A percentile compares a stretch with the other conserved stretches of the same genome.
Evolutionary conservation across 768 basidiomycete genomes (phyloP).

Genomic region (Lepiota venenata): DNA sequence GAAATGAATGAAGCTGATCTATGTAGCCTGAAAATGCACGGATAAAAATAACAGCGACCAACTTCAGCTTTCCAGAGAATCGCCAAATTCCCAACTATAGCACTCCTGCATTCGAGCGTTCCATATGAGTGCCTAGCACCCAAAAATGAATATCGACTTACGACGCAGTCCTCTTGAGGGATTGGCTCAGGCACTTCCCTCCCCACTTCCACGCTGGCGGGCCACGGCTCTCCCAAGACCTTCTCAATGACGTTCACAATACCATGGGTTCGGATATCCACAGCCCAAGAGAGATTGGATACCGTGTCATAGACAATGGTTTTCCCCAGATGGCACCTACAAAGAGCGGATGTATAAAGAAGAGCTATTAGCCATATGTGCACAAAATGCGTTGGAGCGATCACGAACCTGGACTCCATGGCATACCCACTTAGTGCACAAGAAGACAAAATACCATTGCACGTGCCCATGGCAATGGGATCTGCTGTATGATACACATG

Average conservation of each 20-base stretch:
- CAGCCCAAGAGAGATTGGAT: slow-evolving; percentile 78
- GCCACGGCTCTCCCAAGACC: slow-evolving; percentile 71
- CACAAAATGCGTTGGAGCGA: not conserved
- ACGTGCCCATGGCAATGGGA: slow-evolving; percentile 89
- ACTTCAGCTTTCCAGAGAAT: slow-evolving; percentile 20
- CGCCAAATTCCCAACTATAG: slow-evolving; percentile 68
- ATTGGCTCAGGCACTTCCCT: slow-evolving; percentile 58
- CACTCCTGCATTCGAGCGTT: slow-evolving; percentile 46
- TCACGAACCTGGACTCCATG: slow-evolving; percentile 65
- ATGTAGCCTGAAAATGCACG: too few species aligned
- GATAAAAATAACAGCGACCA: too few species aligned
- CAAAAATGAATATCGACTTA: slow-evolving; percentile 29
- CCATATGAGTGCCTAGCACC: not conserved
- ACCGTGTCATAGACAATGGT: slow-evolving; percentile 93
- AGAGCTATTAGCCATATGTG: not conserved
- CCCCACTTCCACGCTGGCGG: slow-evolving; percentile 53
- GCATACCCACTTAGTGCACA: slow-evolving; percentile 91
- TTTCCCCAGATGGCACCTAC: slow-evolving; percentile 81
- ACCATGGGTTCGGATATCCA: slow-evolving; percentile 76
- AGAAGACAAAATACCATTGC: slow-evolving; percentile 75
- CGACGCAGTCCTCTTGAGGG: slow-evolving; percentile 67
- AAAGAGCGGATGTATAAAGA: slow-evolving; percentile 1
- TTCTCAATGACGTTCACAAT: slow-evolving; percentile 79
- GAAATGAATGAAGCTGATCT: too few species aligned
- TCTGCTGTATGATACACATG: slow-evolving; percentile 95